Evolutionary conservation across 192 early-diverging fungal genomes (phyloP), one percentile per base, ranked within the genome.

Genomic region (Linnemannia hyalina): DNA sequence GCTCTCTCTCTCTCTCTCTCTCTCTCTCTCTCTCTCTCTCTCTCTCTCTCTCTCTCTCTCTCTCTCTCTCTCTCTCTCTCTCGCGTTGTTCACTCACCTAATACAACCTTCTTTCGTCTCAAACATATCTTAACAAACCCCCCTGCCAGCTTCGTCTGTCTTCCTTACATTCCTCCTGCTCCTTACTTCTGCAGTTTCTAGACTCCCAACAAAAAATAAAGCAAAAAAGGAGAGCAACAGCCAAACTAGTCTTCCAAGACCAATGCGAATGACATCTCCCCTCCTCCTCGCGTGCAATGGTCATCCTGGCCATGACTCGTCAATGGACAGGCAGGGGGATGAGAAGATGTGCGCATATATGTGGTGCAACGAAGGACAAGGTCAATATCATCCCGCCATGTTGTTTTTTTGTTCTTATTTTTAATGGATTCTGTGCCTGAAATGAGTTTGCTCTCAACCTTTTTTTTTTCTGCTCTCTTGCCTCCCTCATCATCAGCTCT

Each of bases 361-460:
- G 55, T 57, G 55, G 60, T 65, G 29, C 26, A 52, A 52, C 49
- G 49, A 52, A 52, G 49, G 49, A 52, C 49, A 52, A 15, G 57
- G 23, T 60, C 23, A n/a, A 60, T n/a, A 60, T 26, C 57, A 60
- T 13, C 36, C 23, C 70, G 18, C 70, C n/a, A 38, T 71, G 35
- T 36, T 20, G n/a, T 71, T 41, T 70, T 70, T 41, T 38, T 70
- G 11, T 70, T 26, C 35, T 71, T 35, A 71, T 22, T 71, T 42
- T 71, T 42, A 71, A n/a, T 71, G 41, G 20, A 71, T 71, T 71
- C 36, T 71, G 70, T 71, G 3, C 60, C 60, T 65, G 60, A 65
- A 65, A 65, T 65, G 60, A 65, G 60, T 65, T 65, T 65, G 60
- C 60, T 65, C 60, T 65, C 60, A 65, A 65, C 60, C 29, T 23